A percentile compares a stretch with the other conserved stretches of the same genome.
Evolutionary conservation across 202 grass and related monocot species (phyloP).

Genomic region (Panicum hallii): DNA sequence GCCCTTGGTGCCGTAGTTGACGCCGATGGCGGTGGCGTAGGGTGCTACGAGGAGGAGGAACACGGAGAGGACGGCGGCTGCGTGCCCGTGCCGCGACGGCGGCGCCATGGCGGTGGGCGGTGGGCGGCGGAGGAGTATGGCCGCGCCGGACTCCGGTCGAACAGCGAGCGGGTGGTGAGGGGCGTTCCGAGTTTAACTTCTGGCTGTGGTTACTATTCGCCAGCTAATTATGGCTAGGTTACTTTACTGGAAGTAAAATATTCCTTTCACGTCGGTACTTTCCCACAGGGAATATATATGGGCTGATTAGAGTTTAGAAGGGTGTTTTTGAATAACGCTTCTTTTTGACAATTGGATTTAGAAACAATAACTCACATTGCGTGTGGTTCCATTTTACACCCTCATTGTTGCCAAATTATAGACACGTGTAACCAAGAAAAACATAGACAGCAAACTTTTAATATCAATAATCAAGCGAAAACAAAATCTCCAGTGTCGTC

Average conservation of each 20-base stretch:
- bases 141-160: slow-evolving; percentile 9
- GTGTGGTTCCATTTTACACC: too few relatives aligned
- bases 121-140: not conserved
- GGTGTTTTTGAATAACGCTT: too few relatives aligned
- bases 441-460: too few relatives aligned
- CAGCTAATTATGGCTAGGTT: slow-evolving; percentile 34
- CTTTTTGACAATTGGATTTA: too few relatives aligned
- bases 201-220: not conserved
- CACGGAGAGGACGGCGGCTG: not conserved
- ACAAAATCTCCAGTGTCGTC: too few relatives aligned
- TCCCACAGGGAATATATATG: too few relatives aligned
- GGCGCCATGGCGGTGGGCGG: slow-evolving; percentile 22
- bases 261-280: not conserved
- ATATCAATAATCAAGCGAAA: too few relatives aligned
- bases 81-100: not conserved
- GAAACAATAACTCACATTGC: too few relatives aligned
- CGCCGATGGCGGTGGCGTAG: slow-evolving; percentile 59
- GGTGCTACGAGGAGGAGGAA: not conserved
- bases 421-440: too few relatives aligned
- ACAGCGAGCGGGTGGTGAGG: slow-evolving; percentile 4
- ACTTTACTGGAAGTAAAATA: not conserved
- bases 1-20: slow-evolving; percentile 83
- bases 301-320: too few relatives aligned
- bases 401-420: too few relatives aligned
- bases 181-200: not conserved